Base-by-base conservation (phyloP, 1,284 basidiomycete genomes). In the Leccinum griseonigrum region DNA sequence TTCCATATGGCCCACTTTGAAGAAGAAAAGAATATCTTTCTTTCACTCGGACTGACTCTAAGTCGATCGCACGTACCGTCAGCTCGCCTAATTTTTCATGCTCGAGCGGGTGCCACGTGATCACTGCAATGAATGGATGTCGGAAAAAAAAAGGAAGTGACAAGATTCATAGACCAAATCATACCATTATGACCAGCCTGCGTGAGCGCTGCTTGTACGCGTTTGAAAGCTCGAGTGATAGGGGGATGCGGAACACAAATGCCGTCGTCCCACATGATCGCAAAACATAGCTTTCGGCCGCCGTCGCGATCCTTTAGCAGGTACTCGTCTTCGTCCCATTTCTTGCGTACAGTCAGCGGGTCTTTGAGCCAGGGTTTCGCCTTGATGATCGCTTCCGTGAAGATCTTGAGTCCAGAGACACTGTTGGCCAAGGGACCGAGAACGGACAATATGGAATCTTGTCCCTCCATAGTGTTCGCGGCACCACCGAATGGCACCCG, bases 401-500 rank as follows among this genome's bases (percentile, higher is more conserved):
- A 92, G 2, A 79, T 67, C 68, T 86, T 86, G 51, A 92, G 69
- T 2, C 83, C 87, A 6, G 72, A 78, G 13, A 93, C 65, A 16
- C 81, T 83, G 29, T 77, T 78, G 2, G 85, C 78, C 62, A 93
- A 79, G 2, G 92, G 92, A 0, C 92, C 92, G 2, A 92, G 79
- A 53, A 92, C 88, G 1, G 88, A 90, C 1, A 79, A 77, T 29
- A 92, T 75, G 6, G 87, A 85, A 61, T 91, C 88, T 72, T 90
- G 87, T 9, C 91, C 91, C 62, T 86, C 83, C 48, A 89, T 69
- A 2, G 86, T 83, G 63, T 87, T 89, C 5, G 79, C 74, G 0
- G 83, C 80, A 10, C 90, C 90, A 50, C 76, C 75, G 61, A 91
- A 92, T 0, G 92, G 90, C 36, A 93, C 78, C 6, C 92, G 84